These are phyloP conservation scores for Globisporangium mamillatum DNA, from an alignment of 352 stramenopile species.

Conservation along the genomic window DNA sequence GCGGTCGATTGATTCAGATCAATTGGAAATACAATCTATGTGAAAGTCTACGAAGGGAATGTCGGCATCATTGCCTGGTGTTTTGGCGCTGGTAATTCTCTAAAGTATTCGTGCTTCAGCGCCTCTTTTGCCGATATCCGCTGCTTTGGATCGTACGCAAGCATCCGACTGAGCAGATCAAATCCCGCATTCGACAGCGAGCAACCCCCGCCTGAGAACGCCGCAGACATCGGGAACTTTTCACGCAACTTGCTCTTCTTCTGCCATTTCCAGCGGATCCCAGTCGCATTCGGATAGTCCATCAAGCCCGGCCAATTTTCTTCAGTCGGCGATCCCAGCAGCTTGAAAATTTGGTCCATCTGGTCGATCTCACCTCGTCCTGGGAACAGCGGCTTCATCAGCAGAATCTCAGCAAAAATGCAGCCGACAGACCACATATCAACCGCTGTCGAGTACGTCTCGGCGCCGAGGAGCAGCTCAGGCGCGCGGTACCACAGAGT, in stretches of 20 bases:
- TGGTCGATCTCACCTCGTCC: constrained; percentile 95
- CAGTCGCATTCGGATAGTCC: constrained; percentile 60
- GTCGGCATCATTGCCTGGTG: constrained; percentile 76
- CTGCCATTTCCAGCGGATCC: constrained; percentile 64
- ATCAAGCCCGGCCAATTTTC: constrained; percentile 86
- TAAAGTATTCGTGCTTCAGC: constrained; percentile 81
- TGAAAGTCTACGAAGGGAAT: constrained; percentile 38
- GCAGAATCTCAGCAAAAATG: constrained; percentile 96
- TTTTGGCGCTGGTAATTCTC: constrained; percentile 62
- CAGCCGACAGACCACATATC: constrained; percentile 97
- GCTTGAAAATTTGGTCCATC: constrained; percentile 95
- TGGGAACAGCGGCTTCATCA: constrained; percentile 91
- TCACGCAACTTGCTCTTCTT: constrained; percentile 66
- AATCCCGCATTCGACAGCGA: constrained; percentile 75
- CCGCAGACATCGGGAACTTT: constrained; percentile 65
- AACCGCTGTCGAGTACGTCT: constrained; percentile 91
- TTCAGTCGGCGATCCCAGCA: constrained; percentile 90
- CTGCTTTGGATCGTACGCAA: constrained; percentile 66
- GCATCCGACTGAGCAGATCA: constrained; percentile 60
- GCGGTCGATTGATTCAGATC: not conserved
- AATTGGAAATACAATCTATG: not conserved
- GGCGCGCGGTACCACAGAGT: constrained; percentile 94
- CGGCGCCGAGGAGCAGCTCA: constrained; percentile 91
- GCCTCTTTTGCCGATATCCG: constrained; percentile 80
- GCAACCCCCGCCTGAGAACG: constrained; percentile 49